Percentiles rank a stretch among this genome's conserved stretches.
Conservation (phyloP, 1,284 basidiomycete genomes). For the Takashimella tepidaria region DNA sequence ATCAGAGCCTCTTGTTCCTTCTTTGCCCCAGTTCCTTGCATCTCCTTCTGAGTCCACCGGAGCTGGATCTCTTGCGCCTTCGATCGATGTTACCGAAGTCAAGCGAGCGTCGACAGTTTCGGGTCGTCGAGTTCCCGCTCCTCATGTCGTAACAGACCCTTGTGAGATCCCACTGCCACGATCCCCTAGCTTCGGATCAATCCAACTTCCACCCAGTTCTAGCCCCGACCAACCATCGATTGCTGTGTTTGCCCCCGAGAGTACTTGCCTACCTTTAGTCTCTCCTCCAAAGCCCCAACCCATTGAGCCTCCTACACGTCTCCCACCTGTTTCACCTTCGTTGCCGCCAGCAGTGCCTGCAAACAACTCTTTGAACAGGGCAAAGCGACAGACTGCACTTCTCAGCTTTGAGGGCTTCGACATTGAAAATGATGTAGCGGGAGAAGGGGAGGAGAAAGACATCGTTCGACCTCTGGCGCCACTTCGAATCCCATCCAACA, state of each 20-base stretch:
- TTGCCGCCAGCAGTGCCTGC: background rate
- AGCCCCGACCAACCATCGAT: background rate
- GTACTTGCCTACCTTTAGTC: background rate
- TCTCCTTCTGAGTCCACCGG: background rate
- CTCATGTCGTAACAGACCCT: conserved; percentile 14
- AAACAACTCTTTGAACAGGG: too few species aligned
- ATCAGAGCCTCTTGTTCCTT: background rate
- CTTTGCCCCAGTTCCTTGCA: background rate
- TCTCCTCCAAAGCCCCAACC: background rate
- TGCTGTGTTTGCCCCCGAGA: background rate
- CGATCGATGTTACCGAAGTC: background rate
- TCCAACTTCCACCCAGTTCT: background rate
- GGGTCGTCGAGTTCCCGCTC: background rate
- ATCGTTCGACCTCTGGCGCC: conserved; percentile 14
- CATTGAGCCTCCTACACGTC: background rate
- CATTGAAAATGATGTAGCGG: conserved; percentile 14
- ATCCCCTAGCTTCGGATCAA: conserved; percentile 13
- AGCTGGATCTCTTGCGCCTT: background rate
- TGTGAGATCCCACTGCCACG: conserved; percentile 27
- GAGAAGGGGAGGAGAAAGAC: conserved; percentile 7
- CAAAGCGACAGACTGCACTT: conserved; percentile 17
- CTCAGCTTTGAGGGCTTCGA: conserved; percentile 23
- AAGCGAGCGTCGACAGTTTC: background rate
- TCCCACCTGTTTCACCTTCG: background rate
- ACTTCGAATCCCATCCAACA: conserved; percentile 15